A percentile compares a stretch with the other conserved stretches of the same genome.
phyloP scores from a whole-genome alignment of 352 stramenopile genomes.

The Globisporangium emineosum region DNA sequence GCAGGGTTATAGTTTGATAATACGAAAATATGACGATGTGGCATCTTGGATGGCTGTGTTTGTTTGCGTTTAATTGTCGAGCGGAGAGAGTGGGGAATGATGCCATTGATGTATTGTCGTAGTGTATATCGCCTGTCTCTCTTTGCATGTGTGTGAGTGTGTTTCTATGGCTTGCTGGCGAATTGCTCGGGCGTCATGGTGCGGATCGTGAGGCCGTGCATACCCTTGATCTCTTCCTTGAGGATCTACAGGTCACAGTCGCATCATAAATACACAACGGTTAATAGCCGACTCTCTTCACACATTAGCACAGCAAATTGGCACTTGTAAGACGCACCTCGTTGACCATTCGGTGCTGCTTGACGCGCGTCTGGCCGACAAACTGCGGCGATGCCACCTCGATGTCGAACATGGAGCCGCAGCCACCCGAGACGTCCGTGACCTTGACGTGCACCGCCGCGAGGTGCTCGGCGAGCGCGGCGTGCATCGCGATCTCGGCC shows the following conservation, averaged over 20 bases:
- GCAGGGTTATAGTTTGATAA: background rate
- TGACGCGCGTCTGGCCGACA: slow-evolving; percentile 74
- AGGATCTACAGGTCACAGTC: slow-evolving; percentile 40
- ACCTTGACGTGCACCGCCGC: slow-evolving; percentile 81
- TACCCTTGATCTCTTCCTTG: slow-evolving; percentile 83
- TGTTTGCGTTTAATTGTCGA: background rate
- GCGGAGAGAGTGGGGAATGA: background rate
- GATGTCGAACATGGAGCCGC: slow-evolving; percentile 88
- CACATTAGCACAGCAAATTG: background rate
- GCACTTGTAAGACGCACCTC: slow-evolving; percentile 37
- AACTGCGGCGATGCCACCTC: slow-evolving; percentile 83
- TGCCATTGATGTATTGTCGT: background rate
- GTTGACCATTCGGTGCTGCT: slow-evolving; percentile 87
- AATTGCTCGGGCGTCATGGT: slow-evolving; percentile 81
- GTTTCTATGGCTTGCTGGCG: slow-evolving; percentile 45
- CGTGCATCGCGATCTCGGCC: slow-evolving; percentile 72
- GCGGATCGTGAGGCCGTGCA: slow-evolving; percentile 83
- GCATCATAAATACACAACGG: background rate
- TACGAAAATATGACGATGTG: background rate
- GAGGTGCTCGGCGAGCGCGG: slow-evolving; percentile 48
- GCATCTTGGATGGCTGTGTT: background rate
- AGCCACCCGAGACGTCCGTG: slow-evolving; percentile 85
- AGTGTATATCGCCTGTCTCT: slow-evolving; percentile 3
- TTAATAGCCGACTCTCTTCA: background rate
- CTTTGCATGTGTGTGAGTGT: background rate